Conservation (phyloP, 306 rosid genomes). For the Cicer chorassanicum region DNA sequence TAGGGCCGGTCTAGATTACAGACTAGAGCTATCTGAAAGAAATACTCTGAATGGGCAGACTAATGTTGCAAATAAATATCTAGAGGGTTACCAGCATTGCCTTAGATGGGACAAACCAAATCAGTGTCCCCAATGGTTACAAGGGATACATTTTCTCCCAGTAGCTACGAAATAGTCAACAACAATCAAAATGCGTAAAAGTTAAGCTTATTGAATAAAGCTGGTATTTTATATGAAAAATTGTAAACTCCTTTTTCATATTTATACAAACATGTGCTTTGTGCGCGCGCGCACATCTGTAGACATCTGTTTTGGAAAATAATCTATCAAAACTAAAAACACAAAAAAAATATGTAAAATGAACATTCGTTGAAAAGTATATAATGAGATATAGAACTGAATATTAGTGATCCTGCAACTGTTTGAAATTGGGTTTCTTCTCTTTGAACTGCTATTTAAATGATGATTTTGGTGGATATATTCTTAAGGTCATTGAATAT, state of each 20-base stretch:
- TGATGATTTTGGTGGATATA: slow-evolving; percentile 43
- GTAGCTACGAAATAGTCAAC: neutral
- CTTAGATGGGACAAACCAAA: neutral
- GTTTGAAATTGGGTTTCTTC: slow-evolving; percentile 5
- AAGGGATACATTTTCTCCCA: slow-evolving; percentile 1
- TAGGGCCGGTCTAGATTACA: neutral
- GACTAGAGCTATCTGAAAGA: neutral
- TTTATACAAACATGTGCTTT: neutral
- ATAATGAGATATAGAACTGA: neutral
- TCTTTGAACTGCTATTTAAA: slow-evolving; percentile 35
- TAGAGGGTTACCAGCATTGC: neutral
- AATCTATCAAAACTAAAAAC: neutral
- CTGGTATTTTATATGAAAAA: neutral
- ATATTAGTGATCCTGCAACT: neutral
- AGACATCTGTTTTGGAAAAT: neutral
- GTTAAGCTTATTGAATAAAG: neutral
- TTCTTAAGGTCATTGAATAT: slow-evolving; percentile 48
- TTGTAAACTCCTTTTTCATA: neutral
- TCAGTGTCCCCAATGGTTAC: neutral
- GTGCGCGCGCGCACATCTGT: neutral
- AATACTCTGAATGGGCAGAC: slow-evolving; percentile 3
- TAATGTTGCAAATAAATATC: neutral
- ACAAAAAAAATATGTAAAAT: neutral
- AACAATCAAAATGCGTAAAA: neutral
- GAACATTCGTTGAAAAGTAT: neutral